Percentiles rank a stretch among this genome's conserved stretches.
These are phyloP conservation scores for Hydnomerulius pinastri DNA, from an alignment of 768 basidiomycete genomes.

Conservation along the genomic window DNA sequence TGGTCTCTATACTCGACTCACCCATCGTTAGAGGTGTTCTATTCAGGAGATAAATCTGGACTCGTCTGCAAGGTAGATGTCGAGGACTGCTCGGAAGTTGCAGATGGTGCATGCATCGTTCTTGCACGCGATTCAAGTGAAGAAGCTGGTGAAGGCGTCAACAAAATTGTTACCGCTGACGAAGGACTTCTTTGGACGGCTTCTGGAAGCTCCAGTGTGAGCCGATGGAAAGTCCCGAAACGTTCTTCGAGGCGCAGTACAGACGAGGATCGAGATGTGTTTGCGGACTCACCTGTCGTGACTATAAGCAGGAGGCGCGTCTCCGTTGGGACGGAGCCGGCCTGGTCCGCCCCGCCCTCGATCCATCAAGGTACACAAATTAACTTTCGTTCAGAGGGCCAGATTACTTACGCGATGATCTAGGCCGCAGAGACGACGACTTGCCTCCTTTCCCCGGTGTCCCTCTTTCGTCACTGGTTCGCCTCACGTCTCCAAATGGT, in stretches of 20 bases:
- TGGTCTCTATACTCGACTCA: constrained; percentile 92
- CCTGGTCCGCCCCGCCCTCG: constrained; percentile 13
- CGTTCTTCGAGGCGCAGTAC: constrained; percentile 32
- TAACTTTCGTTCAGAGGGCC: not conserved
- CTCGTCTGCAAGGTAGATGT: constrained; percentile 90
- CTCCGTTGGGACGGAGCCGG: constrained; percentile 18
- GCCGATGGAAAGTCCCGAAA: constrained; percentile 73
- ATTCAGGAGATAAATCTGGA: constrained; percentile 93
- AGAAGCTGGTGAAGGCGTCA: constrained; percentile 62
- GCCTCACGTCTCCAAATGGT: constrained; percentile 67
- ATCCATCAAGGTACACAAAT: constrained; percentile 22
- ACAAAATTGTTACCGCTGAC: constrained; percentile 80
- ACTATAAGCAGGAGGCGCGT: constrained; percentile 7
- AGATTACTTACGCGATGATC: constrained; percentile 11
- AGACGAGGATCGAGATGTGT: constrained; percentile 13
- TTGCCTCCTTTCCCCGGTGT: constrained; percentile 54
- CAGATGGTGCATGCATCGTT: constrained; percentile 87
- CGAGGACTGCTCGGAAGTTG: constrained; percentile 74
- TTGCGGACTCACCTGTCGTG: constrained; percentile 11
- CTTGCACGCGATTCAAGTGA: constrained; percentile 69
- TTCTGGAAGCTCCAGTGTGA: constrained; percentile 77
- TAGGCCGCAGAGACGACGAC: constrained; percentile 24
- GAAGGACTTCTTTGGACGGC: constrained; percentile 91
- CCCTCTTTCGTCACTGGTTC: constrained; percentile 70
- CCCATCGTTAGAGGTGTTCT: constrained; percentile 85